These are phyloP conservation scores for Saksenaea oblongispora DNA, from an alignment of 371 early-diverging fungal genomes.

Conservation along the genomic window DNA sequence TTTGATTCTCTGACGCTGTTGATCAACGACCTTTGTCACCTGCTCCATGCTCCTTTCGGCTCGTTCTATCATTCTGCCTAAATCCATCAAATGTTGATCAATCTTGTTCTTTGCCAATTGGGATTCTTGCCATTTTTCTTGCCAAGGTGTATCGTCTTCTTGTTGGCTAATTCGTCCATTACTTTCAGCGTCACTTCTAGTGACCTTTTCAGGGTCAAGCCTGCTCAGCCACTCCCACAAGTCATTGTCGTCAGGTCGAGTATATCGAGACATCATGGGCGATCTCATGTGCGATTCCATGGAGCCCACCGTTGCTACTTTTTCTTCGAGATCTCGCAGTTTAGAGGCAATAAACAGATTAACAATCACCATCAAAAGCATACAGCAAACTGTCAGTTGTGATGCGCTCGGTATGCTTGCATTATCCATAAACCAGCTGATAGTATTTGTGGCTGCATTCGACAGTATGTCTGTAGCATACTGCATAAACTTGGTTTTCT, in stretches of 20 bases:
- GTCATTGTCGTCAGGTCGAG: conserved; percentile 16
- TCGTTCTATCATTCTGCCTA: conserved; percentile 42
- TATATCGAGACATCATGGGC: neutral
- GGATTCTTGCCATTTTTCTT: conserved; percentile 13
- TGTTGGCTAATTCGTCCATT: conserved; percentile 4
- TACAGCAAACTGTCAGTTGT: conserved; percentile 33
- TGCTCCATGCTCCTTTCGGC: conserved; percentile 40
- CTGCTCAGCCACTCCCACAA: conserved; percentile 33
- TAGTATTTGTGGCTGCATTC: neutral
- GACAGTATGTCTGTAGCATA: neutral
- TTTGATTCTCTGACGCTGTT: conserved; percentile 28
- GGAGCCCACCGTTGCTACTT: conserved; percentile 4
- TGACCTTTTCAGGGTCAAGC: conserved; percentile 27
- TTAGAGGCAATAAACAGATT: conserved; percentile 43
- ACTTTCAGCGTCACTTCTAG: conserved; percentile 4
- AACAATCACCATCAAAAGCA: conserved; percentile 35
- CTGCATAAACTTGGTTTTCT: neutral
- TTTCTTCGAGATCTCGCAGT: conserved; percentile 38
- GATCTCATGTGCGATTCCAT: neutral
- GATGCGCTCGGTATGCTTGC: conserved; percentile 19
- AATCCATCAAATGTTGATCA: conserved; percentile 34
- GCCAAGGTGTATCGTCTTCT: conserved; percentile 11
- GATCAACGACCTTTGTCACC: conserved; percentile 31
- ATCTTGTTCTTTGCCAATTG: conserved; percentile 25
- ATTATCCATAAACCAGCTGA: conserved; percentile 14